Base-by-base conservation (phyloP, 164 flowering plant species). In the Vitis amurensis region DNA sequence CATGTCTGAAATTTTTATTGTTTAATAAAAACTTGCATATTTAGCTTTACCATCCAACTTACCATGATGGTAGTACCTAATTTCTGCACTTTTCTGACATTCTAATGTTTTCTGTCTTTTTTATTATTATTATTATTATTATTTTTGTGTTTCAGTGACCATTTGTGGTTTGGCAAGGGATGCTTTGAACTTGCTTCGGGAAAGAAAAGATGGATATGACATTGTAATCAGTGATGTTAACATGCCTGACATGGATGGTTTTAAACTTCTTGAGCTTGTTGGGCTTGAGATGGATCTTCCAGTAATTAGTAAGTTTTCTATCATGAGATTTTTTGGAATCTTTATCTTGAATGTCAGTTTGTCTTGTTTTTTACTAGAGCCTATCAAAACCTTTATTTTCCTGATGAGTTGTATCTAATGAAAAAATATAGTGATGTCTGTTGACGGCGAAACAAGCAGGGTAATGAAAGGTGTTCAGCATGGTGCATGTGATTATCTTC, bases 201-300 rank as follows among this genome's bases (percentile, higher is more conserved):
- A 91, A 69, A 83, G 88, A 80, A 95, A 88, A 75, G 90, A 84
- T 73, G 87, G 93, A 61, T 95, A 79, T 72, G 99, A 95, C 80
- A 95, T 93, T 31, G 97, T 95, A n/a, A 87, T 95, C 55, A 95
- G 98, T 67, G 99, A 95, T 84, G 98, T 95, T 11, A 91, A 91
- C 85, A 95, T 95, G 99, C 99, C 99, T 19, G 99, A 95, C 76
- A 93, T 95, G 99, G 99, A 95, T 78, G 98, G 99, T 14, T 94
- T 94, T 66, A 91, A 90, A 71, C 98, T 95, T 68, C 91, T 95
- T 11, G 98, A 95, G 80, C 98, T 83, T 68, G 96, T 95, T 68
- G 99, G 99, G 15, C 92, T 92, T 9, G 99, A 94, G 81, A 91
- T 95, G 97, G 97, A 95, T 76, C 93, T 95, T 67, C 99, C 99